Base-by-base conservation (phyloP, 208 protist genomes). In the Polymyxa betae region DNA sequence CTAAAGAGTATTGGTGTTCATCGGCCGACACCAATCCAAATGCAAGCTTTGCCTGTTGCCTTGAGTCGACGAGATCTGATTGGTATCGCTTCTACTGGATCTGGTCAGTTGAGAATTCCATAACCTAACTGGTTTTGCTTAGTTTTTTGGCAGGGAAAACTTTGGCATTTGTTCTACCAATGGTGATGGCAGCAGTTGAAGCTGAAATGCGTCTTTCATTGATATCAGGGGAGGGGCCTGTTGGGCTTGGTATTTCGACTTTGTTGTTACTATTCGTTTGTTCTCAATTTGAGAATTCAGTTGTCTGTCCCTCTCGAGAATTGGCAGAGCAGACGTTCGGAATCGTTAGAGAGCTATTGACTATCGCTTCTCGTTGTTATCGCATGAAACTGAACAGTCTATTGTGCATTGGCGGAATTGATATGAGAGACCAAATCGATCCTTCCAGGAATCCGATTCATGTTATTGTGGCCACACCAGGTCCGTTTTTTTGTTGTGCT, bases 31-130 rank as follows among this genome's bases (percentile, higher is more conserved):
- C 96, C 96, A 5, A 97, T 97, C 93, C 96, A 97, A 92, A 95
- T 97, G 16, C 96, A 97, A 90, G 96, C 95, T 38, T 32, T 97
- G n/a, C 95, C 96, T 0, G 94, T 94, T 1, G 90, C 92, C 35
- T 88, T 96, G 0, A 91, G 89, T 32, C 96, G 96, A 12, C 89
- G 96, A n/a, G 96, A 97, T 91, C 94, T 97, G 93, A 97, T 97
- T 90, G 96, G 96, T 68, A 96, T 97, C n/a, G 96, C 96, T 0
- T 97, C 95, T 91, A 97, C 96, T 0, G 96, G 96, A 32, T 95
- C 93, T 32, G 49, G 49, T 60, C 5, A 29, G 24, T 60, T 29
- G 49, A 29, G 5, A 24, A 60, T 29, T 24, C 24, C 24, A 5
- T 60, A 60, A 60, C 5, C 24, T 60, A 24, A 5, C 24, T 24